These are phyloP conservation scores for Boletus subparvulus DNA, from an alignment of 768 basidiomycete genomes.

Conservation along the genomic window DNA sequence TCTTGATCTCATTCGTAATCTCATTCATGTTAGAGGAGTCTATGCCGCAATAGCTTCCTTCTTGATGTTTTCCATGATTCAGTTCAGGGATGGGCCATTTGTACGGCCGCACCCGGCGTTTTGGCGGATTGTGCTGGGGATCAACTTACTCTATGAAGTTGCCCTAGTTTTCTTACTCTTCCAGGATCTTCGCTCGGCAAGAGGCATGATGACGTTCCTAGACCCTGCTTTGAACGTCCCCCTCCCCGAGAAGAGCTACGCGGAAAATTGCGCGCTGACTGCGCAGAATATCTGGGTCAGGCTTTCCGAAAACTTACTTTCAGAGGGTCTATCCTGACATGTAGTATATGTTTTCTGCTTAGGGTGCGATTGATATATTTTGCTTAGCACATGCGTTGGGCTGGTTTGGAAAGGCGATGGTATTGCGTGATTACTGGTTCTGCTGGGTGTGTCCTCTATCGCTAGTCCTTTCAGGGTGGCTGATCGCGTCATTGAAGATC, in stretches of 20 bases:
- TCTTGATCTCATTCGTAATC: conserved; percentile 9
- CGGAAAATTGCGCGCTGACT: conserved; percentile 73
- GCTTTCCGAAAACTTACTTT: neutral
- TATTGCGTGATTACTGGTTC: conserved; percentile 90
- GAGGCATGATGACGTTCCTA: conserved; percentile 75
- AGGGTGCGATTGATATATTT: conserved; percentile 85
- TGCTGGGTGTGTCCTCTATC: conserved; percentile 65
- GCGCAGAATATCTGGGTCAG: conserved; percentile 65
- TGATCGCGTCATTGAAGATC: conserved; percentile 49
- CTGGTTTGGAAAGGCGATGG: conserved; percentile 91
- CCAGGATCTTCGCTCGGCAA: conserved; percentile 77
- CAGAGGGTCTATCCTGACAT: neutral
- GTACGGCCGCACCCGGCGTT: conserved; percentile 86
- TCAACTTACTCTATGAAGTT: conserved; percentile 83
- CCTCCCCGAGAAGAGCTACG: conserved; percentile 83
- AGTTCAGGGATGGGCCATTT: conserved; percentile 89
- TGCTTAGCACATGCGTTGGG: conserved; percentile 83
- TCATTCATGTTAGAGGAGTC: conserved; percentile 52
- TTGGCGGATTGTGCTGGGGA: conserved; percentile 76
- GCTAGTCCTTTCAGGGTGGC: neutral
- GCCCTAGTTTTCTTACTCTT: conserved; percentile 82
- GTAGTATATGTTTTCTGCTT: neutral
- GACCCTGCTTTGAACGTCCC: conserved; percentile 70
- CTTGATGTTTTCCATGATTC: conserved; percentile 79
- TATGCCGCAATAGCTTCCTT: conserved; percentile 77